Evolutionary conservation across 106 monocot genomes (phyloP), one percentile per base, ranked within the genome.

Genomic region (Apostasia ramifera): DNA sequence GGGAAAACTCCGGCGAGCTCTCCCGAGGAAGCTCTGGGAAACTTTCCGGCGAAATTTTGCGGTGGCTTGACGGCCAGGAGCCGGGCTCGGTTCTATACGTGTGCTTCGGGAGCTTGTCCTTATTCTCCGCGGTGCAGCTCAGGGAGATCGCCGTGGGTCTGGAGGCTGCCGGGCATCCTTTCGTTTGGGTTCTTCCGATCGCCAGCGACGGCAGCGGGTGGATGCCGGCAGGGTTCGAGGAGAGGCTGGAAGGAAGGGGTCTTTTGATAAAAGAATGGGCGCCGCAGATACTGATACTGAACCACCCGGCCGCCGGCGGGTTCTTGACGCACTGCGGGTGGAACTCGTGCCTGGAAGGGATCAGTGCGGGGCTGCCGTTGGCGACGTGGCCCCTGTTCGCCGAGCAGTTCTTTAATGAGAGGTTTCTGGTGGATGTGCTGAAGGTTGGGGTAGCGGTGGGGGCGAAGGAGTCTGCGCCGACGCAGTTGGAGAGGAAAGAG

Each of bases 51-150:
- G 6, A 3, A 55, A 47, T 26, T 40, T 10, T 75, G 72, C 57
- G 12, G 49, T 85, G 81, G 77, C 78, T 85, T 1, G 74, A 78
- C 54, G 1, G 41, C 48, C 55, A 61, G 57, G 40, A 66, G 8
- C 42, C 5, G 11, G 61, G 73, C 1, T 85, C 85, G 26, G 85
- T 85, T 12, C 63, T 78, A 51, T 85, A 56, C 59, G 71, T 81
- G 2, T 75, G 81, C 74, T 81, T 85, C 71, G 85, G 85, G 0
- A 85, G 81, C 54, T 71, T 70, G 81, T 74, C 70, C 63, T 44
- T 70, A 11, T 75, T 81, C 63, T 46, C 71, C 0, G 54, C 5
- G 12, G 67, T 13, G 40, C 85, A 81, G 68, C 37, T 82, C 39
- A 5, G 59, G 26, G 82, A 82, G 78, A 46, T 70, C 8, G 76